Evolutionary conservation across 176 grass and related monocot genomes (phyloP).

Genomic region (Oropetium thomaeum): DNA sequence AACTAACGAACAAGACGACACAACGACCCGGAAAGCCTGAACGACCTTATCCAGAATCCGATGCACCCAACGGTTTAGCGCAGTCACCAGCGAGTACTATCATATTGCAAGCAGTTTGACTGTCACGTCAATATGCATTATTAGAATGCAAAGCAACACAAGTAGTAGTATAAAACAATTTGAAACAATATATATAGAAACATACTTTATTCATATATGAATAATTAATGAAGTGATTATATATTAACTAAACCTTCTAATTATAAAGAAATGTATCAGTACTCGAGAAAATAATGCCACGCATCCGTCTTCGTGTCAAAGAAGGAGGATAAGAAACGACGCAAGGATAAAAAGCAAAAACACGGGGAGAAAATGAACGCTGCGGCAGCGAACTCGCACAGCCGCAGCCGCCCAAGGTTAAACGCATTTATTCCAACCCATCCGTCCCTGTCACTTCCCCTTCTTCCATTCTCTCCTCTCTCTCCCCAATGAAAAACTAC

Average conservation of each 20-base stretch:
- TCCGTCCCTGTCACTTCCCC: neutral
- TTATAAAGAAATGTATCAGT: too few species aligned
- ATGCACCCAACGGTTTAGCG: neutral
- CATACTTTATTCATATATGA: too few species aligned
- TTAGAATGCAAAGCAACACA: too few species aligned
- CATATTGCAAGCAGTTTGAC: constrained; percentile 1
- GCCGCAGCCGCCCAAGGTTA: neutral
- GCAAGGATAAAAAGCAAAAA: neutral
- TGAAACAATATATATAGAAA: too few species aligned
- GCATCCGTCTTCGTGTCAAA: neutral
- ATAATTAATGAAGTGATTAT: too few species aligned
- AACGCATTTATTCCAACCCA: neutral
- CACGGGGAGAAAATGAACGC: constrained; percentile 25
- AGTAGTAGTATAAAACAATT: too few species aligned
- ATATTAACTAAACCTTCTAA: too few species aligned
- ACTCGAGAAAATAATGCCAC: neutral
- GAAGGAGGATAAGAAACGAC: neutral
- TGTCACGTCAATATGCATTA: too few species aligned
- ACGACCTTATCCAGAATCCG: constrained; percentile 3
- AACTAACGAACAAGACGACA: constrained; percentile 16
- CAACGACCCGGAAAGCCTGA: constrained; percentile 25
- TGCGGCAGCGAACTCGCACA: neutral
- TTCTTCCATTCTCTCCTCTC: neutral
- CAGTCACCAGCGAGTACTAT: neutral
- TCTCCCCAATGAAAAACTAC: constrained; percentile 14